Evolutionary conservation across 1,284 basidiomycete genomes (phyloP), one percentile per base, ranked within the genome.

Genomic region (Tilletia caries): DNA sequence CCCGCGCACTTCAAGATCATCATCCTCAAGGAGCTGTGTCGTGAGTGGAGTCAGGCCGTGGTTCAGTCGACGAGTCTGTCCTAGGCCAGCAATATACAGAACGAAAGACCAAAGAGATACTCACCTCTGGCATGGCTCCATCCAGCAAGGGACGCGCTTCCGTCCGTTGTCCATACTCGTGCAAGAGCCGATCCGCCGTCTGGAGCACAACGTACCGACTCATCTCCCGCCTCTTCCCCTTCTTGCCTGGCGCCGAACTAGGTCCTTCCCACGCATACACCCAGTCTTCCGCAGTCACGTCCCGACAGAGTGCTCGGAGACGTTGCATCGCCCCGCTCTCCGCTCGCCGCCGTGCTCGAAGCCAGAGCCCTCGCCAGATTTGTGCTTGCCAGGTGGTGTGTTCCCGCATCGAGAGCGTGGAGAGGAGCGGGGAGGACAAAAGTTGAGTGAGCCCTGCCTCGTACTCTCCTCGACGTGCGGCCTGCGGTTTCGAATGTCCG

Each of bases 321-420:
- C 18, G 32, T 8, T 33, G 33, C 58, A 62, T 62, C 29, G 32
- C 29, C 12, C 18, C 32, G 27, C 10, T 29, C 27, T 62, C 58
- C 18, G 32, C 13, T 29, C 58, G 29, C 58, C 58, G 32, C 33
- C 58, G 8, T n/a, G 58, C 58, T n/a, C 32, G 32, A 18, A 34
- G 29, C 58, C 58, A 62, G 29, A 62, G 32, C 1, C 32, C 58
- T 8, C 15, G 29, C 58, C 58, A 62, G 3, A 62, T 62, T 20
- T 62, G 58, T n/a, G 58, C 32, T 23, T 62, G 58, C 58, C 58
- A 62, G 58, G 29, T 37, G 27, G 58, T 34, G n/a, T 62, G 58
- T 23, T 62, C 58, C 18, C 58, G 58, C 18, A 34, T 33, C 0
- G 33, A 34, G 13, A 62, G 29, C 13, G 29, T 33, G 18, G 29